These are phyloP conservation scores for Aureobasidium leucospermi DNA, from an alignment of 2,329 filamentous ascomycete genomes.

Conservation along the genomic window DNA sequence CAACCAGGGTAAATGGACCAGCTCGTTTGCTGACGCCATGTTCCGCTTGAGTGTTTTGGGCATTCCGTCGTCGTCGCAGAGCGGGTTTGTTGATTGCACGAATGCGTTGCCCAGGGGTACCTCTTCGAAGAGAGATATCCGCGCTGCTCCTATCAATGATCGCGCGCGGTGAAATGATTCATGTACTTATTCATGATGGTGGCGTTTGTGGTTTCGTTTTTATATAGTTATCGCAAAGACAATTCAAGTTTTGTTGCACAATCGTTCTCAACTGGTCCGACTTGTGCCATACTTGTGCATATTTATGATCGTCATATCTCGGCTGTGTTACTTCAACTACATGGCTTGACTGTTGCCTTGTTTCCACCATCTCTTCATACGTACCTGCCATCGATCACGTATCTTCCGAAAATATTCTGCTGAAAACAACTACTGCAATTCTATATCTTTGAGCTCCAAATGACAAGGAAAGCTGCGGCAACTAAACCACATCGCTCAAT, in stretches of 20 bases:
- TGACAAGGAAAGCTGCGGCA: no score
- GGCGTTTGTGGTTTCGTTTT: not conserved
- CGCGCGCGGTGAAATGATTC: not conserved
- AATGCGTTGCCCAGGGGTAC: not conserved
- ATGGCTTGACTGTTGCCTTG: not conserved
- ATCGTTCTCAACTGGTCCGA: not conserved
- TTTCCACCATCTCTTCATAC: not conserved
- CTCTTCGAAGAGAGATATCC: constrained; percentile 3
- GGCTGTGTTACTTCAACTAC: not conserved
- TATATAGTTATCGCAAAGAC: not conserved
- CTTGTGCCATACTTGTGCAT: not conserved
- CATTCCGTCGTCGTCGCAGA: constrained; percentile 15
- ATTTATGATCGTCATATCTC: no score
- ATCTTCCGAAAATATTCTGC: no score
- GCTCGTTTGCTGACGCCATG: constrained; percentile 17
- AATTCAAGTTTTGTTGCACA: not conserved
- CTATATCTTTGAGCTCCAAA: no score
- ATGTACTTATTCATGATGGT: not conserved
- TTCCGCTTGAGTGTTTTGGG: constrained; percentile 20
- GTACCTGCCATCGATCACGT: no score
- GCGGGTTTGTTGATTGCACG: constrained; percentile 19
- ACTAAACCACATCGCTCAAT: not conserved
- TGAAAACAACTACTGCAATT: no score
- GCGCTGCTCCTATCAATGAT: constrained; percentile 6
- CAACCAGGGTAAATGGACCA: constrained; percentile 27